A percentile compares a stretch with the other conserved stretches of the same genome.
phyloP scores from a whole-genome alignment of 495 filamentous ascomycete genomes.

The Penicillium nucicola region DNA sequence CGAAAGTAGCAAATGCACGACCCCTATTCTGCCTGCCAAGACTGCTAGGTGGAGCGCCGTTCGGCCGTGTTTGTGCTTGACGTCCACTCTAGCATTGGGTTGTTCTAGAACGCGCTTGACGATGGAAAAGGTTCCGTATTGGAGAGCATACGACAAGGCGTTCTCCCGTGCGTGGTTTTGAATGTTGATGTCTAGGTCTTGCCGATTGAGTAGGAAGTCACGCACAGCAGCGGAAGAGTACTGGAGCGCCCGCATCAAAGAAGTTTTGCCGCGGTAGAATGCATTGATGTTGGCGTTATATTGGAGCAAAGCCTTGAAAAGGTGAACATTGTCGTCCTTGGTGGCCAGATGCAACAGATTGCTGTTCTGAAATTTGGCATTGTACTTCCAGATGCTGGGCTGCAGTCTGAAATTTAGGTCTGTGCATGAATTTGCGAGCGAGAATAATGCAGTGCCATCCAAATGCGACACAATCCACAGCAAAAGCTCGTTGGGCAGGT shows the following conservation, averaged over 20 bases:
- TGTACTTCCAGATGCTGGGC: slow-evolving; percentile 1
- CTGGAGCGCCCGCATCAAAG: slow-evolving; percentile 7
- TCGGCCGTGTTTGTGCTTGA: not conserved
- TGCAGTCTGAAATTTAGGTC: not conserved
- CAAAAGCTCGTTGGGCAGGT: not conserved
- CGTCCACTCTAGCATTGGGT: not conserved
- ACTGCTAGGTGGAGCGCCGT: slow-evolving; percentile 8
- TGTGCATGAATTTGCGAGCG: not conserved
- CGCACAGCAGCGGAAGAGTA: slow-evolving; percentile 1
- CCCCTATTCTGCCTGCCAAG: slow-evolving; percentile 2
- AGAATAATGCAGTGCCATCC: not conserved
- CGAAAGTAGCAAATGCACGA: slow-evolving; percentile 4
- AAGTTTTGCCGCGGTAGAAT: slow-evolving; percentile 5
- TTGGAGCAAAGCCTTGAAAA: slow-evolving; percentile 2
- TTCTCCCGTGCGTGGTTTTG: slow-evolving; percentile 2
- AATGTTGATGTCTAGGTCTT: slow-evolving; percentile 5
- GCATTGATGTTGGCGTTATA: slow-evolving; percentile 8
- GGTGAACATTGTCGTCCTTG: slow-evolving; percentile 3
- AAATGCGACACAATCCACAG: slow-evolving; percentile 2
- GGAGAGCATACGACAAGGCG: slow-evolving; percentile 10
- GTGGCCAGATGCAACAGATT: slow-evolving; percentile 8
- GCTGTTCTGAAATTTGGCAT: slow-evolving; percentile 10
- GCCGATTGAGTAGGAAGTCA: not conserved
- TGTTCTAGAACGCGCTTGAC: not conserved
- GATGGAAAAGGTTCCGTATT: not conserved